Base-by-base conservation (phyloP, 441 rosid genomes). In the Brassica hybrid region DNA sequence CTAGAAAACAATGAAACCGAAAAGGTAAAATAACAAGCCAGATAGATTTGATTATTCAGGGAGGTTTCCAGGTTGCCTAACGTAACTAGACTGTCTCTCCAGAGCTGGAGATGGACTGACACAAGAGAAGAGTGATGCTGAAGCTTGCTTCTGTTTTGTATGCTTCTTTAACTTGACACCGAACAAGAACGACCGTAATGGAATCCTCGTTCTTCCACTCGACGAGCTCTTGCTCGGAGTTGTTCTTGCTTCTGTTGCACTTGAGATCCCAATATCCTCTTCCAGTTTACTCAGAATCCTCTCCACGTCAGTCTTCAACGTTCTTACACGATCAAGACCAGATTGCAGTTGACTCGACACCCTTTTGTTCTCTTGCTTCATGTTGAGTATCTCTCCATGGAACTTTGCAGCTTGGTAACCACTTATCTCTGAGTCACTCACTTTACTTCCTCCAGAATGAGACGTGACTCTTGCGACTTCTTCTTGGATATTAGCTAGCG, bases 351-450 rank as follows among this genome's bases (percentile, higher is more conserved):
- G 91, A 0, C 75, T 73, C 0, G 87, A 83, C 17, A 94, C 85
- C 85, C 91, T 96, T 64, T 72, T 82, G 87, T 82, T 91, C 82
- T 94, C 99, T 65, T 91, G 97, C 75, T 90, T 91, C 99, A 96
- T 94, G 92, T 92, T 92, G 10, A 87, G 82, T 80, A 92, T 76
- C 83, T 96, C 98, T 7, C 97, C 97, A 69, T 89, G 96, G 77
- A 89, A 90, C 88, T 88, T 90, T 6, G 97, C 97, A 3, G 91
- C 96, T 80, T 94, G 91, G 69, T 83, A 85, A 65, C 76, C 84
- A 27, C 79, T 86, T 2, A 91, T 80, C 73, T 84, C 89, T 1
- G 80, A 63, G 25, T 87, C 83, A 72, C 76, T 76, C 25, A 66
- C 57, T 76, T 80, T 76, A 60, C 52, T 34, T 23, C 80, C 76